These are phyloP conservation scores for Jimgerdemannia lactiflua DNA, from an alignment of 192 early-diverging fungal genomes.

Conservation along the genomic window DNA sequence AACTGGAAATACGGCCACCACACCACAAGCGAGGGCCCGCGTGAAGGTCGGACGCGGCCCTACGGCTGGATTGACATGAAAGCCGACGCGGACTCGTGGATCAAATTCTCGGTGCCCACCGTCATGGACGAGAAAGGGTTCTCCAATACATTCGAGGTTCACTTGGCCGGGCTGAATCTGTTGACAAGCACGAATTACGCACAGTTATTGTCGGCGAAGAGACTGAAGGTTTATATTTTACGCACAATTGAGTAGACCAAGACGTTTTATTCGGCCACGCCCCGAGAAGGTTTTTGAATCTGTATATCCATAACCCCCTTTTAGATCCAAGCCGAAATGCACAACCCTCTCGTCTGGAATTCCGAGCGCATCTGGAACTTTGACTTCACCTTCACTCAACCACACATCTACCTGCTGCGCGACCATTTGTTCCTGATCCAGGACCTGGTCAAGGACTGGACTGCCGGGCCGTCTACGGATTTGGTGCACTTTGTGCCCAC, in stretches of 20 bases:
- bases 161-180: constrained; percentile 43
- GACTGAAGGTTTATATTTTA: constrained; percentile 41
- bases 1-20: constrained; percentile 60
- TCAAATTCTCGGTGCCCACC: constrained; percentile 61
- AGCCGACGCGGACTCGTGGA: constrained; percentile 39
- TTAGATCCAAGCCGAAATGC: constrained; percentile 55
- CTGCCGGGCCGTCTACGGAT: constrained; percentile 46
- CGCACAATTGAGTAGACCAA: neutral
- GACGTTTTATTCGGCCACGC: neutral
- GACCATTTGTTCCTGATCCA: constrained; percentile 76
- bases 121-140: constrained; percentile 50
- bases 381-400: constrained; percentile 36
- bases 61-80: constrained; percentile 75
- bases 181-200: constrained; percentile 71
- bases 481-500: constrained; percentile 67
- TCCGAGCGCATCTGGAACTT: constrained; percentile 63
- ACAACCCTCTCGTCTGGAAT: constrained; percentile 73
- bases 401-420: constrained; percentile 61
- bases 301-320: neutral
- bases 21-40: constrained; percentile 18
- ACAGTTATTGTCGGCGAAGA: constrained; percentile 44
- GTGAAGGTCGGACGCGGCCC: constrained; percentile 37
- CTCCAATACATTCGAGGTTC: constrained; percentile 43
- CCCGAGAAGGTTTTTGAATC: constrained; percentile 5
- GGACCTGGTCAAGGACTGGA: constrained; percentile 71